Base-by-base conservation (phyloP, 2,329 filamentous ascomycete species). In the Metarhizium humberi region DNA sequence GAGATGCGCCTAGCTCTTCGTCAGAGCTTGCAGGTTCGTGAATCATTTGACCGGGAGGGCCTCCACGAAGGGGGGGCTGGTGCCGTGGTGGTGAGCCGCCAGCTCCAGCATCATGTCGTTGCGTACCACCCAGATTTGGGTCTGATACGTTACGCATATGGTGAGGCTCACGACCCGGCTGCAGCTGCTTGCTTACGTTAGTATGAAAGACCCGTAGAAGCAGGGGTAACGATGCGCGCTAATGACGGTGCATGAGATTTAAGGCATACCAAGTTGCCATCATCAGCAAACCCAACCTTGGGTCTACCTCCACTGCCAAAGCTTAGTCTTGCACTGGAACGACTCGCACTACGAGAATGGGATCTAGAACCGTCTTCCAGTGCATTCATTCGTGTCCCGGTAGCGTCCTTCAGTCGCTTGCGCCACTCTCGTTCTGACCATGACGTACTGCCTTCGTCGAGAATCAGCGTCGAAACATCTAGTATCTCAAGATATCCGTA, bases 341-440 rank as follows among this genome's bases (percentile, higher is more conserved):
- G 78, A 61, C 84, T 84, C 59, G 79, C 81, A 57, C 78, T 78
- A 55, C 78, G 75, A 57, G 76, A 75, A 32, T 76, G 74, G 25
- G 66, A 66, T 10, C 63, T 66, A 6, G 71, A 68, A 16, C 74
- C 73, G n/a, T 80, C 78, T 49, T 82, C 79, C 51, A 82, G 74
- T 16, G 76, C 78, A 32, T 82, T 83, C 82, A 95, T 92, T 25
- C 90, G 83, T 54, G 82, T 84, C 4, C 87, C 84, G 0, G 92
- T 96, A 48, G 92, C 75, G 56, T 96, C 91, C 72, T 96, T 97
- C 67, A 99, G 73, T 64, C 87, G 84, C 66, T 85, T 87, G 61
- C 92, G 84, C 94, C 94, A 99, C 61, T 96, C 89, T 29, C 85
- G 80, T 71, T 97, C 94, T 48, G 78, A 85, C 91, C 92, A 96